These are phyloP conservation scores for Porpolomopsis calyptriformis DNA, from an alignment of 768 basidiomycete species.

Conservation along the genomic window DNA sequence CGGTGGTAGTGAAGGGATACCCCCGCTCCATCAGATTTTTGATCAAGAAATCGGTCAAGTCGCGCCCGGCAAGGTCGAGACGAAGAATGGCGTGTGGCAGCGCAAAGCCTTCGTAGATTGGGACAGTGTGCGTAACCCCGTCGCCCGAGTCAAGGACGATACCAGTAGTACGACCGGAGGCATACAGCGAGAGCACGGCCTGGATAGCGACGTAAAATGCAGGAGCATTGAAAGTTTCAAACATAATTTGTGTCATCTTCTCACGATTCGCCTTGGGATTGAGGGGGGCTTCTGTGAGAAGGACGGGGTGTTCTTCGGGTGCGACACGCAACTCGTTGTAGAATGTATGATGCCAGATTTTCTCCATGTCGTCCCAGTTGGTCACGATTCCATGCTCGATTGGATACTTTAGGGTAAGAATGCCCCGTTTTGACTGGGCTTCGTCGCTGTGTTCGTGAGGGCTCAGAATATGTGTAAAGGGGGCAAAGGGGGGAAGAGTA, in stretches of 20 bases:
- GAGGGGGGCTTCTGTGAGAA: slow-evolving; percentile 84
- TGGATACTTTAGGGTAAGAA: slow-evolving; percentile 86
- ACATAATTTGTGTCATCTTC: slow-evolving; percentile 96
- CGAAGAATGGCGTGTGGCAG: slow-evolving; percentile 89
- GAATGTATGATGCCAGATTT: slow-evolving; percentile 97
- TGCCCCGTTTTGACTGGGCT: slow-evolving; percentile 91
- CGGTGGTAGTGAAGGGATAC: slow-evolving; percentile 88
- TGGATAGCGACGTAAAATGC: slow-evolving; percentile 91
- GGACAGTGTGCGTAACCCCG: slow-evolving; percentile 92
- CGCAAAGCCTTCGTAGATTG: slow-evolving; percentile 91
- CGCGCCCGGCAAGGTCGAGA: slow-evolving; percentile 87
- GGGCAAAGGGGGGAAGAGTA: background rate
- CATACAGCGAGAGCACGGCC: slow-evolving; percentile 84
- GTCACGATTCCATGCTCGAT: slow-evolving; percentile 93
- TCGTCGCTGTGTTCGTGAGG: slow-evolving; percentile 61
- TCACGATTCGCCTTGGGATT: slow-evolving; percentile 91
- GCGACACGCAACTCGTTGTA: slow-evolving; percentile 93
- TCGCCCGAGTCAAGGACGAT: slow-evolving; percentile 95
- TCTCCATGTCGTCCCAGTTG: slow-evolving; percentile 99
- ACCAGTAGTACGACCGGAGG: slow-evolving; percentile 90
- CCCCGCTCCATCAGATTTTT: slow-evolving; percentile 86
- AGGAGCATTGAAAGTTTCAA: slow-evolving; percentile 89
- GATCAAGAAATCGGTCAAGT: slow-evolving; percentile 76
- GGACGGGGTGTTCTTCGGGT: slow-evolving; percentile 85
- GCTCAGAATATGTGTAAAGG: background rate